These are phyloP conservation scores for Cydonia oblonga DNA, from an alignment of 331 rosid species.

Conservation along the genomic window DNA sequence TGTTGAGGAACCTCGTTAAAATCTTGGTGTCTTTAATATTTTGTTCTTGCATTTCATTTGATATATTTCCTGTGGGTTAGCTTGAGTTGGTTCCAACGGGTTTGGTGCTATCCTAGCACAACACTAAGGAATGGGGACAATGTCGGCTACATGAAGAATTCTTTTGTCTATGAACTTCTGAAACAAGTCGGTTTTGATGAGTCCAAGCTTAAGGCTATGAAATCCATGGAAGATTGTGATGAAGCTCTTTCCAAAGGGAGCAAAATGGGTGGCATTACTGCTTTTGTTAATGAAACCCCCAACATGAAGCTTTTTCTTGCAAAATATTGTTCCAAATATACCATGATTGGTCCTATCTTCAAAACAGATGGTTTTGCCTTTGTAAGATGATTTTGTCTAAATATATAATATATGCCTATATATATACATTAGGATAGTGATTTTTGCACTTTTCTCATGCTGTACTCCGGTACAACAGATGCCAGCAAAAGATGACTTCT, in stretches of 20 bases:
- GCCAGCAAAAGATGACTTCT: no score
- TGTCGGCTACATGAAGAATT: constrained; percentile 30
- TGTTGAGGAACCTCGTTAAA: no score
- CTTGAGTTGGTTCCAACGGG: no score
- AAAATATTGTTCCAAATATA: constrained; percentile 31
- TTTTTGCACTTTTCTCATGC: no score
- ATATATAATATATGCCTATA: no score
- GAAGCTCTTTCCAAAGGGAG: constrained; percentile 4
- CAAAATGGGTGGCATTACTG: constrained; percentile 35
- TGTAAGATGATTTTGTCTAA: background rate
- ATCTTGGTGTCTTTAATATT: no score
- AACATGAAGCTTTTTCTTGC: constrained; percentile 25
- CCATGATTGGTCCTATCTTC: constrained; percentile 25
- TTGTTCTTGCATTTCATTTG: no score
- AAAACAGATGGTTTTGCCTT: constrained; percentile 6
- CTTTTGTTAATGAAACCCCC: constrained; percentile 43
- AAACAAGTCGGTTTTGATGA: constrained; percentile 28
- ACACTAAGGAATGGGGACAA: constrained; percentile 8
- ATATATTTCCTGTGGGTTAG: no score
- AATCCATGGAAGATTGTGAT: constrained; percentile 17
- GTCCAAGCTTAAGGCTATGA: constrained; percentile 14
- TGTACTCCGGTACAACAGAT: no score
- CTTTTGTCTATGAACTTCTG: constrained; percentile 24
- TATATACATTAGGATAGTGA: no score
- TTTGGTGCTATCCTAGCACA: no score